Percentiles rank a stretch among this genome's conserved stretches.
phyloP scores from a whole-genome alignment of 164 flowering plant genomes.

The Umbilicus rupestris region DNA sequence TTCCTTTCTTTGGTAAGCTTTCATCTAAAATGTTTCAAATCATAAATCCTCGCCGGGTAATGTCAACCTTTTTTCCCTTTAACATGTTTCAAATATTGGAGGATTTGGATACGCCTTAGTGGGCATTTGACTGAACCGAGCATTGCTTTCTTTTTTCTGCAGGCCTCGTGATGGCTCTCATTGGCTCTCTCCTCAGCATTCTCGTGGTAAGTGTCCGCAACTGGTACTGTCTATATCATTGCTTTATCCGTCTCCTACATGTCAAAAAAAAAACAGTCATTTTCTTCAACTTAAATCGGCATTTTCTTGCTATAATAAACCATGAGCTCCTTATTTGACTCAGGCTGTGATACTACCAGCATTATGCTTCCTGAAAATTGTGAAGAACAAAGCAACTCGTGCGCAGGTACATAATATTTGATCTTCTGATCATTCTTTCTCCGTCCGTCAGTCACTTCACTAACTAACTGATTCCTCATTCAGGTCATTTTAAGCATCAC shows the following conservation, averaged over 20 bases:
- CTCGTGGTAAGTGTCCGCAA: slow-evolving; percentile 48
- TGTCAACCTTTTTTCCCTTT: no score
- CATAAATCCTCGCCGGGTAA: not conserved
- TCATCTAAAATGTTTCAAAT: not conserved
- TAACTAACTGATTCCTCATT: not conserved
- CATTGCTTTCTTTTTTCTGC: slow-evolving; percentile 15
- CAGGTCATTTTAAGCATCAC: slow-evolving; percentile 34
- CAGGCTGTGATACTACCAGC: slow-evolving; percentile 75
- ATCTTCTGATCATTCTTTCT: not conserved
- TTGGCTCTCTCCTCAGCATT: slow-evolving; percentile 71
- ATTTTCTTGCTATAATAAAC: not conserved
- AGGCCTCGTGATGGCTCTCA: slow-evolving; percentile 84
- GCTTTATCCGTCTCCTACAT: not conserved
- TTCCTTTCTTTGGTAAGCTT: slow-evolving; percentile 77
- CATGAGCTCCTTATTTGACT: not conserved
- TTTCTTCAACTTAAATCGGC: not conserved
- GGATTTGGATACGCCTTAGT: no score
- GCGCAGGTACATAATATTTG: slow-evolving; percentile 33
- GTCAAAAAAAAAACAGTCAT: not conserved
- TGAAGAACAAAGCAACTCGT: slow-evolving; percentile 43
- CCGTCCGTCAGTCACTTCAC: not conserved
- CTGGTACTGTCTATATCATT: not conserved
- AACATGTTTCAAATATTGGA: no score
- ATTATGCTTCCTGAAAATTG: slow-evolving; percentile 54
- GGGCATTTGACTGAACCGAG: not conserved